phyloP scores from a whole-genome alignment of 768 basidiomycete species.

The Phaeolepiota aurea region DNA sequence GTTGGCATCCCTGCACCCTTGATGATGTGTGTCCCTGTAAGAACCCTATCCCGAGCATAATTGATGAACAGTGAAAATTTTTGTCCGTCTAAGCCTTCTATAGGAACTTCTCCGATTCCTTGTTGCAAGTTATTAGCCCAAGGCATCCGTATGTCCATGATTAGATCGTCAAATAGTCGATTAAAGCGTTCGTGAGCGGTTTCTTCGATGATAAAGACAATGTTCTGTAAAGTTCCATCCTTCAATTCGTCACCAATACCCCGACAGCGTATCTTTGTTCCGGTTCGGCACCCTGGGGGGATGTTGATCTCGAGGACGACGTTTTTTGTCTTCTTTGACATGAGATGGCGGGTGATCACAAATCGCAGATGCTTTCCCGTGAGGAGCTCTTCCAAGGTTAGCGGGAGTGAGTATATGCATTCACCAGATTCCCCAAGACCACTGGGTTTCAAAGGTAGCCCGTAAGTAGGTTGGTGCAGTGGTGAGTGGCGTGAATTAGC shows the following conservation, averaged over 20 bases:
- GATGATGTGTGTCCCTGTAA: constrained; percentile 41
- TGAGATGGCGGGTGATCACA: constrained; percentile 47
- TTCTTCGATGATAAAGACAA: constrained; percentile 60
- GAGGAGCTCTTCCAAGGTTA: constrained; percentile 58
- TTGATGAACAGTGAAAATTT: constrained; percentile 43
- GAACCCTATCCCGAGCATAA: constrained; percentile 38
- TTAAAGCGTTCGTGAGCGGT: constrained; percentile 48
- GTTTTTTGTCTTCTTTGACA: constrained; percentile 39
- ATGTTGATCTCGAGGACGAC: constrained; percentile 55
- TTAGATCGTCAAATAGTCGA: constrained; percentile 48
- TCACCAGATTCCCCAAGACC: constrained; percentile 40
- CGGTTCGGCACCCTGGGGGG: constrained; percentile 51
- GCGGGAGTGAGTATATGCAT: constrained; percentile 58
- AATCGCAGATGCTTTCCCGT: constrained; percentile 47
- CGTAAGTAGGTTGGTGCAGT: constrained; percentile 17
- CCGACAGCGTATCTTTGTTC: constrained; percentile 52
- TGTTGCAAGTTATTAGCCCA: constrained; percentile 42
- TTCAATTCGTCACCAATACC: constrained; percentile 60
- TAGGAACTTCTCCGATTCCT: constrained; percentile 39
- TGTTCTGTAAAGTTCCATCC: constrained; percentile 50
- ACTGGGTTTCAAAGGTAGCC: constrained; percentile 31
- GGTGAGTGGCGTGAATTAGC: not conserved
- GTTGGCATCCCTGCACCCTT: constrained; percentile 67
- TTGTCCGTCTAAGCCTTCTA: constrained; percentile 53
- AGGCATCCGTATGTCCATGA: constrained; percentile 45